phyloP scores from a whole-genome alignment of 768 basidiomycete species.

The Mycena vulgaris region DNA sequence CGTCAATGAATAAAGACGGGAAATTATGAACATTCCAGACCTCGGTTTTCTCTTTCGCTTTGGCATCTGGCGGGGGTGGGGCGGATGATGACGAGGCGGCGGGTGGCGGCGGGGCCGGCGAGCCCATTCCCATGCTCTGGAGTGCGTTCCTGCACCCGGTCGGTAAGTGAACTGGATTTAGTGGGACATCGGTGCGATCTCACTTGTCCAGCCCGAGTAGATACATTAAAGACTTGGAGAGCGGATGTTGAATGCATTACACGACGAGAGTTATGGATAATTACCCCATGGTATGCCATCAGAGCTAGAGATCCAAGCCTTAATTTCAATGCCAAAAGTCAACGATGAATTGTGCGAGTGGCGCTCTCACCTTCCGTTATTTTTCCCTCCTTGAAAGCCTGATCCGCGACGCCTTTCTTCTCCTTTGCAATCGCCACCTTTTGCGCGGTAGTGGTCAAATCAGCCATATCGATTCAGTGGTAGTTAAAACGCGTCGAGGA shows the following conservation, averaged over 20 bases:
- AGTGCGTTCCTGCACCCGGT: constrained; percentile 64
- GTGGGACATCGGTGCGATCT: constrained; percentile 40
- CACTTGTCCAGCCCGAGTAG: constrained; percentile 86
- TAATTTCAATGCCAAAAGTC: constrained; percentile 25
- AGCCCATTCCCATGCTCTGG: constrained; percentile 64
- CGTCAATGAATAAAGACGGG: constrained; percentile 13
- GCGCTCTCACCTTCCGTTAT: constrained; percentile 67
- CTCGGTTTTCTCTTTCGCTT: constrained; percentile 76
- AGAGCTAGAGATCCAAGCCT: constrained; percentile 64
- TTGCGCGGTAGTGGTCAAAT: constrained; percentile 50
- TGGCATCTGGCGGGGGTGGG: constrained; percentile 47
- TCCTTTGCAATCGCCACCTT: constrained; percentile 76
- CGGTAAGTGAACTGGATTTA: constrained; percentile 8
- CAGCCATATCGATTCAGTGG: constrained; percentile 44
- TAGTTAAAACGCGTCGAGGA: constrained; percentile 29
- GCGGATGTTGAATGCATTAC: background rate
- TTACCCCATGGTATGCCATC: constrained; percentile 80
- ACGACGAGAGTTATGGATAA: constrained; percentile 10
- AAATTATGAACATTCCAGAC: constrained; percentile 51
- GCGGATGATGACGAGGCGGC: constrained; percentile 22
- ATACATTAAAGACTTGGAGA: constrained; percentile 75
- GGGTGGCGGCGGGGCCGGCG: constrained; percentile 43
- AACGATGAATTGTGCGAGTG: constrained; percentile 20
- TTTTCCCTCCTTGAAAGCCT: constrained; percentile 79
- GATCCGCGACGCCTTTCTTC: constrained; percentile 78